Conservation (phyloP, 371 early-diverging fungal genomes). For the Paraphysoderma sedebokerense region DNA sequence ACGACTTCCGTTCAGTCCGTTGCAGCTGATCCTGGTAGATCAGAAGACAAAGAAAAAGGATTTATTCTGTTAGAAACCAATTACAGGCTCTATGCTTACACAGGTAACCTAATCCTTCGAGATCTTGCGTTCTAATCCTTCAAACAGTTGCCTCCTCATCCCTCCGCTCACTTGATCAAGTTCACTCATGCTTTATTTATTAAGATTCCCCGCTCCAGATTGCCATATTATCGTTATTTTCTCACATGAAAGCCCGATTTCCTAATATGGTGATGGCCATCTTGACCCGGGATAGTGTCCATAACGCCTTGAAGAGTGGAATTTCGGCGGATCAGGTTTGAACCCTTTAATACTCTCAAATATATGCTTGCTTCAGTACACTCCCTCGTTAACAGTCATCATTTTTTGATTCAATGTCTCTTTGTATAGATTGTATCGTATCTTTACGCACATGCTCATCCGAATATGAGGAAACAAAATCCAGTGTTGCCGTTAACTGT, state of each 20-base stretch:
- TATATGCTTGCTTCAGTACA: too few relatives aligned
- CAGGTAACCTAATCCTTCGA: conserved; percentile 37
- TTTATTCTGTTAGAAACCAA: conserved; percentile 82
- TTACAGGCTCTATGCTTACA: conserved; percentile 89
- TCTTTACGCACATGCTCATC: conserved; percentile 76
- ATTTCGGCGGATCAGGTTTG: conserved; percentile 87
- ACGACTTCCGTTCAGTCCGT: conserved; percentile 3
- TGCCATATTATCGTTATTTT: conserved; percentile 88
- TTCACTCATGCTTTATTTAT: background rate
- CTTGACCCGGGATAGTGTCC: conserved; percentile 82
- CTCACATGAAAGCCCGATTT: conserved; percentile 65
- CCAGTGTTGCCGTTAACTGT: conserved; percentile 86
- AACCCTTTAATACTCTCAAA: background rate
- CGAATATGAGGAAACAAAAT: conserved; percentile 63
- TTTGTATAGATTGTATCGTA: conserved; percentile 59
- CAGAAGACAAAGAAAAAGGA: conserved; percentile 36
- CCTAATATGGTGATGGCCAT: conserved; percentile 88
- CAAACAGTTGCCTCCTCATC: background rate
- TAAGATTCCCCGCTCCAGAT: conserved; percentile 87
- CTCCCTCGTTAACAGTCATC: background rate
- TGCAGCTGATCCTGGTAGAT: conserved; percentile 5
- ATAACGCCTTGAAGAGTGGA: conserved; percentile 75
- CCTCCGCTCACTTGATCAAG: background rate
- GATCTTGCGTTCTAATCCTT: too few relatives aligned
- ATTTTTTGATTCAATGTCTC: background rate